Evolutionary conservation across 148 eudicot species (phyloP).

Genomic region (Nepenthes mirabilis): DNA sequence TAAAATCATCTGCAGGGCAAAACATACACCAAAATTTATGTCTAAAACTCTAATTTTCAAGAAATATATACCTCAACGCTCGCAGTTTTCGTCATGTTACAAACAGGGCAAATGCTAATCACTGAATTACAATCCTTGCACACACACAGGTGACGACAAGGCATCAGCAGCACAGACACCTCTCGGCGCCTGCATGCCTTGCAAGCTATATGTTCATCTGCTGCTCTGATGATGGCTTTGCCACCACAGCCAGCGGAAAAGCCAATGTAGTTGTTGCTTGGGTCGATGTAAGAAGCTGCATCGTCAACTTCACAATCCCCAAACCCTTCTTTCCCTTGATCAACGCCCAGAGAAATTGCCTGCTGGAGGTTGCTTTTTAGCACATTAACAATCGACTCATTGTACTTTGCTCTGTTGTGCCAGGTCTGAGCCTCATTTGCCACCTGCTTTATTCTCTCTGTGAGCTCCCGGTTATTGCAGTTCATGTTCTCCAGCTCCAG

Average conservation of each 20-base stretch:
- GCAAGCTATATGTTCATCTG: conserved; percentile 36
- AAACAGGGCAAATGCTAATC: conserved; percentile 50
- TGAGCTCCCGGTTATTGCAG: conserved; percentile 62
- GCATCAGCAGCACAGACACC: conserved; percentile 57
- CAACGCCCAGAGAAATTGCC: conserved; percentile 49
- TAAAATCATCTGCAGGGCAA: not conserved
- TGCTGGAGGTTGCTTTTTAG: conserved; percentile 68
- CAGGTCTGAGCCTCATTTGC: conserved; percentile 73
- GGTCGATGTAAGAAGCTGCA: conserved; percentile 56
- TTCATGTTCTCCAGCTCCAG: conserved; percentile 58
- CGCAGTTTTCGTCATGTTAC: conserved; percentile 43
- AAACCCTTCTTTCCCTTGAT: conserved; percentile 63
- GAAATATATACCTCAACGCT: conserved; percentile 67
- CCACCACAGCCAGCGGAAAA: conserved; percentile 16
- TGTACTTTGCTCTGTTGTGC: conserved; percentile 79
- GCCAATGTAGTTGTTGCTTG: conserved; percentile 26
- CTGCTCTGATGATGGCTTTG: conserved; percentile 15
- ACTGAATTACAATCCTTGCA: conserved; percentile 55
- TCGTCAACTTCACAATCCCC: conserved; percentile 84
- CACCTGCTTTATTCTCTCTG: conserved; percentile 63
- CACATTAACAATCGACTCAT: conserved; percentile 58
- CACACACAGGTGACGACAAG: conserved; percentile 68
- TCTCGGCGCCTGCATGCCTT: conserved; percentile 44
- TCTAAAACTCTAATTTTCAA: conserved; percentile 13
- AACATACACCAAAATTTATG: conserved; percentile 2